Evolutionary conservation across 192 early-diverging fungal genomes (phyloP), one percentile per base, ranked within the genome.

Genomic region (Rhizoclosmatium globosum): DNA sequence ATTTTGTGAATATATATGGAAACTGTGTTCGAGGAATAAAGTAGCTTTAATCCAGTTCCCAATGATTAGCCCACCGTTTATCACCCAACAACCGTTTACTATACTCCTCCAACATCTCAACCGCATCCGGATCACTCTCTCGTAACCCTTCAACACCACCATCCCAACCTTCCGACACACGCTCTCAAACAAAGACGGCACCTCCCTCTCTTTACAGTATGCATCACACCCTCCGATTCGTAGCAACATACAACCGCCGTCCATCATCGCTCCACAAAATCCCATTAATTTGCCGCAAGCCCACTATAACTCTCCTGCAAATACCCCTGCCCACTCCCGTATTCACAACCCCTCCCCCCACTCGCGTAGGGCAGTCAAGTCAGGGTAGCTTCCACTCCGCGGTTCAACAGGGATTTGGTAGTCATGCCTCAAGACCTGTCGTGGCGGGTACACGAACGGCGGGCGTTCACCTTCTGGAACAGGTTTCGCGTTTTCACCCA

Each of bases 181-280:
- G 23, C 47, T 56, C 53, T 72, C 70, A 1, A 23, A 11, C 11
- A 72, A 47, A 6, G 48, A 57, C 4, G 70, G 48, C 3, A n/a
- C 50, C 3, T 21, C 23, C 21, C 13, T 39, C 45, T 72, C 70
- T 19, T 17, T 17, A 72, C 70, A 2, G 21, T 41, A 44, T 72
- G 53, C 73, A 75, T 75, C 2, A 75, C 21, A 75, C 73, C 17
- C 73, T 17, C 39, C 60, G 42, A 50, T 75, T 47, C 7, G 73
- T 75, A 11, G 60, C 17, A 9, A 75, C 62, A 47, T 75, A 75
- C 59, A 75, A 47, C 6, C 47, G 62, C 2, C 41, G 39, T 17
- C 73, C 73, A 75, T 75, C 73, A 38, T 75, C 73, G 11, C 60
- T 65, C 73, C 73, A 75, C 17, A 64, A 57, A 39, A 75, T 64